phyloP scores from a whole-genome alignment of 1,284 basidiomycete genomes.

The Vanrija pseudolonga region DNA sequence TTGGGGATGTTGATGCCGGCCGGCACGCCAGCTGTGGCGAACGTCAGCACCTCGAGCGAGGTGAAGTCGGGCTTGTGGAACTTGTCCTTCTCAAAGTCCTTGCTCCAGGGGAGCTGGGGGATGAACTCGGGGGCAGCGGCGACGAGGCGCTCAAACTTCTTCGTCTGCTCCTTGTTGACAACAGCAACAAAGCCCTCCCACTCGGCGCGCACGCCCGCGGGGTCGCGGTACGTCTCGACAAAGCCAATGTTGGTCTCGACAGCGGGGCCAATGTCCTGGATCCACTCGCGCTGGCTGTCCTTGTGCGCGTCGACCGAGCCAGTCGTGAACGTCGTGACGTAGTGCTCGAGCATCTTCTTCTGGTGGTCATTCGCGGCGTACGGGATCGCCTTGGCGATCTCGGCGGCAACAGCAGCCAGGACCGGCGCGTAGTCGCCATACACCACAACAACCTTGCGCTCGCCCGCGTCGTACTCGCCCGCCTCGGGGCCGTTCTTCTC shows the following conservation, averaged over 20 bases:
- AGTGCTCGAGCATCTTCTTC: conserved; percentile 66
- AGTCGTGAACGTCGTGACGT: conserved; percentile 71
- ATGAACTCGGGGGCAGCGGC: conserved; percentile 69
- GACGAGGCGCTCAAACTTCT: conserved; percentile 73
- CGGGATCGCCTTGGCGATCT: conserved; percentile 59
- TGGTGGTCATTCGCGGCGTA: conserved; percentile 70
- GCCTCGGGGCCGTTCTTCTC: conserved; percentile 3
- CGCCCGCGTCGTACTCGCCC: conserved; percentile 4
- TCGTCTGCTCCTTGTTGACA: conserved; percentile 74
- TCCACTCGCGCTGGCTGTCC: conserved; percentile 70
- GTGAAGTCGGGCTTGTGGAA: conserved; percentile 85
- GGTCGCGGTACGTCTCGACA: conserved; percentile 58
- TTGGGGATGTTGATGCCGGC: conserved; percentile 12
- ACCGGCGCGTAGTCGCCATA: conserved; percentile 14
- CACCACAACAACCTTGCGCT: conserved; percentile 7
- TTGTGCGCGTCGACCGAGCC: conserved; percentile 75
- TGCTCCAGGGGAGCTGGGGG: conserved; percentile 75
- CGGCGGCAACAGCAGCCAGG: conserved; percentile 9
- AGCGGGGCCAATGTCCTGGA: conserved; percentile 77
- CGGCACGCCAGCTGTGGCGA: conserved; percentile 16
- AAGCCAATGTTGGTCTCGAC: conserved; percentile 59
- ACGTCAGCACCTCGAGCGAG: conserved; percentile 42
- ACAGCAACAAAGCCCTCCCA: conserved; percentile 89
- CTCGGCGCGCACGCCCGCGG: conserved; percentile 59
- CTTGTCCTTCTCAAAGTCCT: conserved; percentile 62